Evolutionary conservation across 225 moss, liverwort and hornwort genomes (phyloP).

Genomic region (Pseudoscleropodium purum): DNA sequence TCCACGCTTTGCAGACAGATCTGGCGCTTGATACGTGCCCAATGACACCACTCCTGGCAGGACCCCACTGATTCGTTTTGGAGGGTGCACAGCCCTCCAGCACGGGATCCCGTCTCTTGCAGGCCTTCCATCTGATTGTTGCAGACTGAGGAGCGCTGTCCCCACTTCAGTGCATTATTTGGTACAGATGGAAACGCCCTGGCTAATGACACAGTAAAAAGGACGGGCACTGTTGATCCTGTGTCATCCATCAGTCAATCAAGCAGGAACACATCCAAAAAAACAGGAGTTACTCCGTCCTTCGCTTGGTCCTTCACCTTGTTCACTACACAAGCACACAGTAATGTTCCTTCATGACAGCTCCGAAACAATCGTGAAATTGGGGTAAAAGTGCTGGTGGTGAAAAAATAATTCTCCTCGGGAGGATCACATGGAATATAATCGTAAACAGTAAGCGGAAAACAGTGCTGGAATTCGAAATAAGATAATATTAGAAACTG

Average conservation of each 20-base stretch:
- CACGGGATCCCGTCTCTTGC: background rate
- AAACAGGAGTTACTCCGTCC: background rate
- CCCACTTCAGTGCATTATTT: conserved; percentile 3
- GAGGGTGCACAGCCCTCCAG: conserved; percentile 9
- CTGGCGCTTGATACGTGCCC: conserved; percentile 2
- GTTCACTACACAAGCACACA: background rate
- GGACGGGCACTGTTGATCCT: background rate
- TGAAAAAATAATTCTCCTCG: no score
- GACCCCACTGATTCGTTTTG: conserved; percentile 19
- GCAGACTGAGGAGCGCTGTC: background rate
- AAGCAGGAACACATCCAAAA: background rate
- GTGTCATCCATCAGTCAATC: conserved; percentile 6
- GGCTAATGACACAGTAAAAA: background rate
- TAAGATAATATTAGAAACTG: background rate
- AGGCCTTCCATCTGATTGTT: background rate
- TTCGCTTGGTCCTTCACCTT: background rate
- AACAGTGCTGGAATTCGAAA: background rate
- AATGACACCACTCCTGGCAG: background rate
- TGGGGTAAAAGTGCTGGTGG: no score
- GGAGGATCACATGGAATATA: background rate
- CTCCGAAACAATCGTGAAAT: background rate
- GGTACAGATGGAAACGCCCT: background rate
- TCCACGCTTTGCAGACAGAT: conserved; percentile 18
- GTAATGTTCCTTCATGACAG: background rate
- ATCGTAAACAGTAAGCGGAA: background rate